Evolutionary conservation across 495 filamentous ascomycete species (phyloP).

Genomic region (Neurospora sp.): DNA sequence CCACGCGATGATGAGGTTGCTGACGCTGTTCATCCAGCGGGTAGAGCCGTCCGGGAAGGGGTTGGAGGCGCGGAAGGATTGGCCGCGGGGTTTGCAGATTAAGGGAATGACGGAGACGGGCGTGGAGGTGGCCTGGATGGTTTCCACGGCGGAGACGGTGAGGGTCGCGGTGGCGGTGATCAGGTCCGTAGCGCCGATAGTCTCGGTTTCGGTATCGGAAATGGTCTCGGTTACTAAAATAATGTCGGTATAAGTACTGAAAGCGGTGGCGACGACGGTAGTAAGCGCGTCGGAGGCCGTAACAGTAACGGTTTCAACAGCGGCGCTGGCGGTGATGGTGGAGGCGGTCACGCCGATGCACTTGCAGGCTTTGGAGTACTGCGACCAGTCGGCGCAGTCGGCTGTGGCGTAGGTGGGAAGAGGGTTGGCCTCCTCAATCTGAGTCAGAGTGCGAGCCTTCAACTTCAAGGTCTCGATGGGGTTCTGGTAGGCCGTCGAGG

Average conservation of each 20-base stretch:
- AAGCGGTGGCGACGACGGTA: neutral
- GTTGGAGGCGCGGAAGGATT: neutral
- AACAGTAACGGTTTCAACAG: neutral
- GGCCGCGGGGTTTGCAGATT: neutral
- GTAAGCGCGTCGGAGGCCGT: neutral
- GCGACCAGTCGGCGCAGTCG: conserved; percentile 1
- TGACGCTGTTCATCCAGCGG: neutral
- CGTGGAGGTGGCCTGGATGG: neutral
- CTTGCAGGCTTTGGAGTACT: conserved; percentile 1
- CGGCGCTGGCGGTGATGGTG: neutral
- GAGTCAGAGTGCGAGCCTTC: neutral
- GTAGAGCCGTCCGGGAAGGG: neutral
- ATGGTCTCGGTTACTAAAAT: neutral
- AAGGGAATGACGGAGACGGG: neutral
- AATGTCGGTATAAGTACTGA: conserved; percentile 1
- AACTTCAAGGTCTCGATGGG: neutral
- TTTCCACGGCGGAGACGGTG: neutral
- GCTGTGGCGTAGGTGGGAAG: neutral
- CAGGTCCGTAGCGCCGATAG: neutral
- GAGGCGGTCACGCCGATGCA: neutral
- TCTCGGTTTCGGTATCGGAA: neutral
- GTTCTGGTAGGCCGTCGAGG: neutral
- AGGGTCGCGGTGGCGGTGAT: neutral
- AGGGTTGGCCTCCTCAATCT: neutral
- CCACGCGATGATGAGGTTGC: neutral